Percentiles rank a stretch among this genome's conserved stretches.
These are phyloP conservation scores for Solanum pinnatisectum DNA, from an alignment of 257 asterid species.

Conservation along the genomic window DNA sequence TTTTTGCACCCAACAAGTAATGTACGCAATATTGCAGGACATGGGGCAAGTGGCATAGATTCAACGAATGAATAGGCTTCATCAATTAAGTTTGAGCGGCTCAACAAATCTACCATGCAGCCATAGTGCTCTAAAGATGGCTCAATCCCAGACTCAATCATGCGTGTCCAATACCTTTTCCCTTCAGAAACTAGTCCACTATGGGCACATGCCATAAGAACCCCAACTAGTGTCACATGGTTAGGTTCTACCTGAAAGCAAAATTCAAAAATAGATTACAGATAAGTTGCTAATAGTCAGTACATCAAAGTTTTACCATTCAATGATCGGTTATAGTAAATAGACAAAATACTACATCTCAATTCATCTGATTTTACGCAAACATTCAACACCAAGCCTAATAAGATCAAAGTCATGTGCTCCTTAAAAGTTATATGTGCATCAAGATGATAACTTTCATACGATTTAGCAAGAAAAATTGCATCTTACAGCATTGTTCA, in stretches of 20 bases:
- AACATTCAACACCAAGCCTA: background rate
- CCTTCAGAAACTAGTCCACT: constrained; percentile 50
- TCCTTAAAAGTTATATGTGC: background rate
- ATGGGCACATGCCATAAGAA: constrained; percentile 57
- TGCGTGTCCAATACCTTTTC: constrained; percentile 42
- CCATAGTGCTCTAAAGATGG: constrained; percentile 69
- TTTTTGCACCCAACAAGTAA: constrained; percentile 52
- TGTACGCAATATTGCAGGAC: constrained; percentile 54
- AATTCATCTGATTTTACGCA: background rate
- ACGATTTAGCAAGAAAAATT: background rate
- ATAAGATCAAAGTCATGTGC: background rate
- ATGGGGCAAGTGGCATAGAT: constrained; percentile 43
- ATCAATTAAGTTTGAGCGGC: constrained; percentile 38
- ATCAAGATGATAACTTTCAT: background rate
- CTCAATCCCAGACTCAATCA: constrained; percentile 46
- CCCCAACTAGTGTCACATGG: constrained; percentile 48
- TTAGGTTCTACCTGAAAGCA: constrained; percentile 51
- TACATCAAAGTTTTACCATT: background rate
- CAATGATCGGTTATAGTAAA: background rate
- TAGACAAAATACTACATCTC: background rate
- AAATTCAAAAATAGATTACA: background rate
- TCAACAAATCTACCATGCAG: constrained; percentile 59
- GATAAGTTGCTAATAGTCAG: background rate
- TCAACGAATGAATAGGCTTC: constrained; percentile 41
- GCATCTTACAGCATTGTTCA: background rate